Evolutionary conservation across 257 asterid genomes (phyloP), one percentile per base, ranked within the genome.

Genomic region (Knoxia roxburghii): DNA sequence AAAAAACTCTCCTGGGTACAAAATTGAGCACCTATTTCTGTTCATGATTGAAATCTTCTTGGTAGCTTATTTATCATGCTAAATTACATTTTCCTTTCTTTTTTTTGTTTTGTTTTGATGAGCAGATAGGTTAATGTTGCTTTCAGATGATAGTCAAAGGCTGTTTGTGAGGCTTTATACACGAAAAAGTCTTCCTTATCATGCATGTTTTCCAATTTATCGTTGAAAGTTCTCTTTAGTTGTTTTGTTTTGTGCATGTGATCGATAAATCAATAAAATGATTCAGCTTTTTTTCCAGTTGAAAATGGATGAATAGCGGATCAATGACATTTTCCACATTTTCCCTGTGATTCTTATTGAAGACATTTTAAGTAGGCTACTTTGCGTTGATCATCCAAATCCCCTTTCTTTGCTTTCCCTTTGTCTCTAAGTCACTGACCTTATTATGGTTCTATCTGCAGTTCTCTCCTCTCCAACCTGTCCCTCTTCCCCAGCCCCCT

Each of bases 101-200:
- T n/a, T n/a, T n/a, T n/a, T n/a, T n/a, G n/a, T n/a, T n/a, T n/a
- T n/a, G n/a, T n/a, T n/a, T n/a, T n/a, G n/a, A n/a, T n/a, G n/a
- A n/a, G 59, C 96, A 93, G 97, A 84, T 74, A 67, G 84, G 65
- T 87, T 88, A 73, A 64, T 61, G 66, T 83, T 79, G 6, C 97
- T 93, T 72, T 87, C 96, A 46, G 88, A 88, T 80, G 99, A 86
- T 68, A 77, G 99, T 71, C 88, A 85, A 77, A 90, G 84, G 77
- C 95, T 93, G 46, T 88, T 90, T 77, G 84, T 90, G 66, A 89
- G 96, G 55, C 87, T 93, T 63, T 90, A 86, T 73, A 82, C 86
- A 51, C 90, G 96, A 76, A 93, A 93, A 90, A 97, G 99, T 93
- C 52, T 23, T 61, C 55, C 37, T 45, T 32, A 20, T 18, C 41